phyloP scores from a whole-genome alignment of 306 rosid genomes.

The Herpetospermum pedunculosum region DNA sequence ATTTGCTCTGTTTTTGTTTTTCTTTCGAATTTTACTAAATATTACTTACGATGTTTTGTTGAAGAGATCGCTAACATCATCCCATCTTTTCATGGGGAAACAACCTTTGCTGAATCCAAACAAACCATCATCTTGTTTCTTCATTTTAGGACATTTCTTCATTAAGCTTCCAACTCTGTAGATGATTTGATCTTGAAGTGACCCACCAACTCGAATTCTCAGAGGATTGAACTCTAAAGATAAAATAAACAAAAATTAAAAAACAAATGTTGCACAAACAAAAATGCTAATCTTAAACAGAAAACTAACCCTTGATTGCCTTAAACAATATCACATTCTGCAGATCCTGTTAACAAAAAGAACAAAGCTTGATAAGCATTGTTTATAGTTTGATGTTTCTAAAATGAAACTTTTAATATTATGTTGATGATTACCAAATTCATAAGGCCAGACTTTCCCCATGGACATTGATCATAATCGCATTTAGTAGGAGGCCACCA shows the following conservation, averaged over 20 bases:
- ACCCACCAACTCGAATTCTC: constrained; percentile 67
- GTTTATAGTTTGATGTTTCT: too few relatives aligned
- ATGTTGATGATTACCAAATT: too few relatives aligned
- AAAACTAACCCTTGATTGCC: constrained; percentile 39
- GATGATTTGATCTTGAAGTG: constrained; percentile 40
- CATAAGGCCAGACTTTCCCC: constrained; percentile 36
- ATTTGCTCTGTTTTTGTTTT: not conserved
- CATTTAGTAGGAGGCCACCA: constrained; percentile 66
- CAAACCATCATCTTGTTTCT: constrained; percentile 15
- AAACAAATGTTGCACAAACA: not conserved
- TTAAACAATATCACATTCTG: constrained; percentile 29
- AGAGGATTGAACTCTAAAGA: constrained; percentile 20
- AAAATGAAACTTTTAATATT: too few relatives aligned
- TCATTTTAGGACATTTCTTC: constrained; percentile 14
- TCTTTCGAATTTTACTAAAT: not conserved
- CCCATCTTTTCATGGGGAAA: constrained; percentile 37
- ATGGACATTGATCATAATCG: constrained; percentile 46
- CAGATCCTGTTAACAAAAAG: constrained; percentile 31
- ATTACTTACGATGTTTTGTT: constrained; percentile 18
- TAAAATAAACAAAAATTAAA: not conserved
- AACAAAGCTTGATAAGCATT: too few relatives aligned
- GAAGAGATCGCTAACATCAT: constrained; percentile 25
- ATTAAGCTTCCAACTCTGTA: constrained; percentile 32
- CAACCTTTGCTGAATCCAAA: constrained; percentile 50
- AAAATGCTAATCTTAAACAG: not conserved